Percentiles rank a stretch among this genome's conserved stretches.
phyloP scores from a whole-genome alignment of 2,329 filamentous ascomycete species.

The Pleoardoris graminearum region DNA sequence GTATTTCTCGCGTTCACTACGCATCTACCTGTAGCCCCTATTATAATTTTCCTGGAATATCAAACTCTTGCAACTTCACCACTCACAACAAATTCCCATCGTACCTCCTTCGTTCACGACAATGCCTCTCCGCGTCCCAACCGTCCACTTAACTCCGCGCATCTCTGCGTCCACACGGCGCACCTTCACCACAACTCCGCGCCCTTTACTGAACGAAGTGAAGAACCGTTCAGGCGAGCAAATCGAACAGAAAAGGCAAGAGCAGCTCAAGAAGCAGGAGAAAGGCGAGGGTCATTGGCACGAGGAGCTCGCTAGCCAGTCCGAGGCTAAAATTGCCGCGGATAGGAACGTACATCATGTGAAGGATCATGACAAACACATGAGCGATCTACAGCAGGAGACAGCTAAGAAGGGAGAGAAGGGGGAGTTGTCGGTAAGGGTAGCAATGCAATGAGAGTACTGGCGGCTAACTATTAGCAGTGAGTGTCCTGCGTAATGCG shows the following conservation, averaged over 20 bases:
- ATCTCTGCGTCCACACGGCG: conserved; percentile 18
- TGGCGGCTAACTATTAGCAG: background rate
- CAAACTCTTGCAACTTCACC: too few species aligned
- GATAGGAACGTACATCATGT: conserved; percentile 47
- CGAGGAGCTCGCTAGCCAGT: conserved; percentile 47
- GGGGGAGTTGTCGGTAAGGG: conserved; percentile 27
- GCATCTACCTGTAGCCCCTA: too few species aligned
- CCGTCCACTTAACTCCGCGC: background rate
- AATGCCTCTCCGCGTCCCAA: conserved; percentile 15
- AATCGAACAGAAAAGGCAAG: conserved; percentile 49
- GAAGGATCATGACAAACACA: conserved; percentile 48
- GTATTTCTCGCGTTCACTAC: too few species aligned
- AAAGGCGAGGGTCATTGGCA: conserved; percentile 49
- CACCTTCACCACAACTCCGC: conserved; percentile 37
- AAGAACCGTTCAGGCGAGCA: conserved; percentile 44
- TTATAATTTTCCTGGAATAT: too few species aligned
- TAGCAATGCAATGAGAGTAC: background rate
- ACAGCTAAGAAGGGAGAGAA: conserved; percentile 48
- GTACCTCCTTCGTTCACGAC: background rate
- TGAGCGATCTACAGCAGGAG: conserved; percentile 51
- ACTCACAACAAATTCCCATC: background rate
- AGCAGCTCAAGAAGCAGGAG: conserved; percentile 50
- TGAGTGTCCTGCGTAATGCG: background rate
- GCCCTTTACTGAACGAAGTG: conserved; percentile 47
- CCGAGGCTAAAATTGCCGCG: conserved; percentile 49